These are phyloP conservation scores for Dactylonectria macrodidyma DNA, from an alignment of 2,329 filamentous ascomycete species.

Conservation along the genomic window DNA sequence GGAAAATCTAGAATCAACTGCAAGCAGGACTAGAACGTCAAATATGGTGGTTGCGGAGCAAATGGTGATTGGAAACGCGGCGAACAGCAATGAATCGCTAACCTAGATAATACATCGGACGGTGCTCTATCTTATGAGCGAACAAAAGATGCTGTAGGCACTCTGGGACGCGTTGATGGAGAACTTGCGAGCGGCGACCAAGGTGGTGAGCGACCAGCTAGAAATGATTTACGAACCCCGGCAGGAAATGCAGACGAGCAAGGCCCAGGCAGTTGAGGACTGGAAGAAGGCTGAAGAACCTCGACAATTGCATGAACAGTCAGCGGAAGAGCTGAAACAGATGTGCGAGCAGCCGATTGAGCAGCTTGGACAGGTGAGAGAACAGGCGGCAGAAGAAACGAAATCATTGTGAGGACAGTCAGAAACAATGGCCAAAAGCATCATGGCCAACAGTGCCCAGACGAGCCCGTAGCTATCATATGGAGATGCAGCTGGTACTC, in stretches of 20 bases:
- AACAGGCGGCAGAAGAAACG: not conserved
- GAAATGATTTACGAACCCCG: not conserved
- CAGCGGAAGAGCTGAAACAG: not conserved
- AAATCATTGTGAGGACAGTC: not conserved
- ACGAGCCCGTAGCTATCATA: not conserved
- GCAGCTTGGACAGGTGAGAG: not conserved
- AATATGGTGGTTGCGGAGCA: too few species aligned
- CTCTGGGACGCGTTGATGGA: not conserved
- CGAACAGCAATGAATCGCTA: not conserved
- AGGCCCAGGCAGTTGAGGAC: not conserved
- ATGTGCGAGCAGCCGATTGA: not conserved
- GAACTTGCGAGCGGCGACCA: not conserved
- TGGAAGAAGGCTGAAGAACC: not conserved
- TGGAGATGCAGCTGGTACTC: not conserved
- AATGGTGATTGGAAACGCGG: not conserved
- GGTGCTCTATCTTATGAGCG: not conserved
- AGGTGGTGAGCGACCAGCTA: not conserved
- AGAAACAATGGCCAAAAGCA: not conserved
- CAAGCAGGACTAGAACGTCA: too few species aligned
- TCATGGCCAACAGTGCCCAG: not conserved
- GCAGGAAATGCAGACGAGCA: not conserved
- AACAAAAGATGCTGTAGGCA: not conserved
- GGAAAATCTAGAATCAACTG: too few species aligned
- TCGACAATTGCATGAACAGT: not conserved
- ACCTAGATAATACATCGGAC: not conserved